These are phyloP conservation scores for Urochloa ruziziensis DNA, from an alignment of 176 grass and related monocot species.

Conservation along the genomic window DNA sequence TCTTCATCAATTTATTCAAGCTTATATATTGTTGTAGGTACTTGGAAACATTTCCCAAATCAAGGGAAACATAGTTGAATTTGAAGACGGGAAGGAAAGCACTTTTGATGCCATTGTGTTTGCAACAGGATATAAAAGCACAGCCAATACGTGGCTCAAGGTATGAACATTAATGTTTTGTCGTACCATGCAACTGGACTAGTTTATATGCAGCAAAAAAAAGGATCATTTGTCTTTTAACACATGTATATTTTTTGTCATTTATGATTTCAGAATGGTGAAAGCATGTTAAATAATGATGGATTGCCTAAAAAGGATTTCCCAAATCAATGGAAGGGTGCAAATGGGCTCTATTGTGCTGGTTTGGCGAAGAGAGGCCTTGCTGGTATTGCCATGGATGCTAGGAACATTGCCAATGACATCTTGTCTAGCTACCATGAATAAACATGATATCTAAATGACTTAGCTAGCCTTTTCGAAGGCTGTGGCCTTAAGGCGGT, in stretches of 20 bases:
- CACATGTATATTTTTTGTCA: background rate
- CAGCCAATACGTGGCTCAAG: slow-evolving; percentile 36
- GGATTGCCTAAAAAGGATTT: slow-evolving; percentile 9
- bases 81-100: background rate
- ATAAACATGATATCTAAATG: background rate
- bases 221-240: background rate
- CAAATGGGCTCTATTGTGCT: slow-evolving; percentile 40
- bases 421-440: background rate
- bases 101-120: slow-evolving; percentile 43
- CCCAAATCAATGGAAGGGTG: slow-evolving; percentile 36
- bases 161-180: background rate
- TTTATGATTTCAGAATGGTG: background rate
- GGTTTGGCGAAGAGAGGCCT: slow-evolving; percentile 21
- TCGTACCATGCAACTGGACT: background rate
- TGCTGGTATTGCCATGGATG: slow-evolving; percentile 30
- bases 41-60: slow-evolving; percentile 2
- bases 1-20: background rate
- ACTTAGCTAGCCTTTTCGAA: too few species aligned
- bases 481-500: too few species aligned
- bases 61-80: slow-evolving; percentile 15
- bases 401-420: slow-evolving; percentile 26
- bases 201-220: background rate
- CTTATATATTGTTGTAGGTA: background rate
- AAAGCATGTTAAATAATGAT: background rate
- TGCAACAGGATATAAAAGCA: slow-evolving; percentile 54